phyloP scores from a whole-genome alignment of 805 yeast species.

The Candida maltosa region DNA sequence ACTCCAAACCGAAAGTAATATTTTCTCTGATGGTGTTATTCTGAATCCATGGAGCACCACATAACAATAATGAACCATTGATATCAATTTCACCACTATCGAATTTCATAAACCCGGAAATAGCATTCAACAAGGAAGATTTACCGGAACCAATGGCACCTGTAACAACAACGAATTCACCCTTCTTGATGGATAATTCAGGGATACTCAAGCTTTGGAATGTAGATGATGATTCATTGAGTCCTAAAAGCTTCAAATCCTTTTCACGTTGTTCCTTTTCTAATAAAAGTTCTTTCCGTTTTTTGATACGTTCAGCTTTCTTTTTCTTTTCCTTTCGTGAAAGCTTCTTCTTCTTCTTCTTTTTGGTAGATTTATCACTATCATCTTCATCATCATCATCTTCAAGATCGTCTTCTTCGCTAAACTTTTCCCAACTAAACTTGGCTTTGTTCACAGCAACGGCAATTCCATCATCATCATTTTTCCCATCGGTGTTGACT shows the following conservation, averaged over 20 bases:
- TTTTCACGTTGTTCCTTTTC: constrained; percentile 7
- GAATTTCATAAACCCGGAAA: constrained; percentile 69
- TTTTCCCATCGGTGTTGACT: constrained; percentile 1
- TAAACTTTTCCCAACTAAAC: constrained; percentile 62
- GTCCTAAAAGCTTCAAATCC: constrained; percentile 3
- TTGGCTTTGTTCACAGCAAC: constrained; percentile 49
- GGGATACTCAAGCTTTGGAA: constrained; percentile 49
- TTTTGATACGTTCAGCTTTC: constrained; percentile 6
- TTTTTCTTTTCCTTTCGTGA: constrained; percentile 9
- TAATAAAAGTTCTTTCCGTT: constrained; percentile 3
- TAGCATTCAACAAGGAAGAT: constrained; percentile 65
- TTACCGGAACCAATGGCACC: constrained; percentile 86
- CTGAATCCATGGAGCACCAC: constrained; percentile 82
- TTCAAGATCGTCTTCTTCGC: constrained; percentile 13
- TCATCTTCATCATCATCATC: constrained; percentile 13
- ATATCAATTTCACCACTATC: constrained; percentile 48
- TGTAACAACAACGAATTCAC: constrained; percentile 73
- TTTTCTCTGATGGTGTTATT: constrained; percentile 76
- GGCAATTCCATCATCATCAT: constrained; percentile 22
- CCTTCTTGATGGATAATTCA: constrained; percentile 50
- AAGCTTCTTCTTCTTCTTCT: constrained; percentile 5
- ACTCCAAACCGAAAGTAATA: constrained; percentile 63
- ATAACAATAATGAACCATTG: constrained; percentile 49
- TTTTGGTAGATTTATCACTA: constrained; percentile 4
- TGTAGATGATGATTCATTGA: constrained; percentile 1